Evolutionary conservation across 2,329 filamentous ascomycete species (phyloP), one percentile per base, ranked within the genome.

Genomic region (Xylariaceae sp.): DNA sequence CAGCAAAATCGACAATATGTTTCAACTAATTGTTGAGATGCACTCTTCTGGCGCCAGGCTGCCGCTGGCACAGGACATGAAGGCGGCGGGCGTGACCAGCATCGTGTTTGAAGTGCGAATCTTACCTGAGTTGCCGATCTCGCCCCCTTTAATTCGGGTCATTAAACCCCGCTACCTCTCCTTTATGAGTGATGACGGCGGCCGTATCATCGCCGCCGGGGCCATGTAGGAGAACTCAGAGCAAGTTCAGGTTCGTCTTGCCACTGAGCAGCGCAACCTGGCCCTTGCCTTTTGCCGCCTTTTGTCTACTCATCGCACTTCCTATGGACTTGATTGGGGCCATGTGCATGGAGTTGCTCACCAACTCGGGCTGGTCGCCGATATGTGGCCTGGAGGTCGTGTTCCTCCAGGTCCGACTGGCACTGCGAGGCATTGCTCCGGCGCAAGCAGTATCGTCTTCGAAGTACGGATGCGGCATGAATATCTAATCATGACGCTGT

Each of bases 21-120:
- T 94, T 65, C 90, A 95, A 65, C 95, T 91, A 91, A 90, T 95
- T 54, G 84, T 95, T 5, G 88, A 96, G 68, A 74, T 96, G 1
- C 92, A 96, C 68, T 89, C 86, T 40, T 95, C 96, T 64, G 86
- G 90, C 21, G 59, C 73, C 0, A 68, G 72, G 1, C 76, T 94
- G 0, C 88, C 87, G 0, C 75, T 96, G 1, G 85, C 87, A 0
- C 67, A 79, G 50, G 91, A 96, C 65, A 89, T 96, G 83, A 83
- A 85, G 67, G 63, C 67, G 2, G 76, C 74, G 1, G 76, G 75
- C 0, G 62, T 87, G 53, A 80, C 76, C 19, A 91, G 88, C 65
- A 74, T 96, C 37, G 84, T 95, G 0, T 71, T 95, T 10, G 92
- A 96, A 70, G 74, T 96, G 40, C 87, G 89, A 2, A 96, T 95